phyloP scores from a whole-genome alignment of 2,329 filamentous ascomycete species.

The Monilinia fructigena region DNA sequence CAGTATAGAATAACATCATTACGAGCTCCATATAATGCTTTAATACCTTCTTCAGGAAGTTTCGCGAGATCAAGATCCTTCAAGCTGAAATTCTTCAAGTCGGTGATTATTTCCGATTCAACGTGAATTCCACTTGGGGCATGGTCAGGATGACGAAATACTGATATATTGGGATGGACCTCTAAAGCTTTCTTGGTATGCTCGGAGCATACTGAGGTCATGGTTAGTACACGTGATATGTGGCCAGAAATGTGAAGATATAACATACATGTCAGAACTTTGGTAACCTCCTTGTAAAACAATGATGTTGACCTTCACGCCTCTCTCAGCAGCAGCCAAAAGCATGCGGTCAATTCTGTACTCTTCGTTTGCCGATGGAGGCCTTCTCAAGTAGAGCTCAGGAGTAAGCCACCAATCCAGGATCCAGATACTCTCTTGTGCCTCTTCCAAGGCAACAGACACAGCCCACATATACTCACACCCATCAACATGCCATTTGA shows the following conservation, averaged over 20 bases:
- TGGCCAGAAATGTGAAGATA: slow-evolving; percentile 35
- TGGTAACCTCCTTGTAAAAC: slow-evolving; percentile 88
- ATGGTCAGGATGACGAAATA: slow-evolving; percentile 91
- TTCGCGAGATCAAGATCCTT: slow-evolving; percentile 58
- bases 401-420: slow-evolving; percentile 89
- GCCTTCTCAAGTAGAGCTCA: slow-evolving; percentile 78
- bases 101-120: slow-evolving; percentile 65
- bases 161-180: slow-evolving; percentile 79
- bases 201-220: slow-evolving; percentile 55
- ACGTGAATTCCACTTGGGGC: slow-evolving; percentile 69
- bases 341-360: slow-evolving; percentile 85
- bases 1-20: slow-evolving; percentile 84
- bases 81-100: slow-evolving; percentile 51
- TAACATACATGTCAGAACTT: slow-evolving; percentile 74
- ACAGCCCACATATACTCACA: slow-evolving; percentile 86
- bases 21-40: slow-evolving; percentile 76
- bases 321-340: slow-evolving; percentile 75
- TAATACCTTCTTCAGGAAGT: slow-evolving; percentile 69
- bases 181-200: slow-evolving; percentile 82
- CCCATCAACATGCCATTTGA: slow-evolving; percentile 87
- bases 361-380: slow-evolving; percentile 75
- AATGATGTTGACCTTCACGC: slow-evolving; percentile 80
- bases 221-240: slow-evolving; percentile 26
- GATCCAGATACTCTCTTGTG: slow-evolving; percentile 71
- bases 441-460: slow-evolving; percentile 73